These are phyloP conservation scores for Moricandia moricandioides DNA, from an alignment of 345 rosid genomes.

Conservation along the genomic window DNA sequence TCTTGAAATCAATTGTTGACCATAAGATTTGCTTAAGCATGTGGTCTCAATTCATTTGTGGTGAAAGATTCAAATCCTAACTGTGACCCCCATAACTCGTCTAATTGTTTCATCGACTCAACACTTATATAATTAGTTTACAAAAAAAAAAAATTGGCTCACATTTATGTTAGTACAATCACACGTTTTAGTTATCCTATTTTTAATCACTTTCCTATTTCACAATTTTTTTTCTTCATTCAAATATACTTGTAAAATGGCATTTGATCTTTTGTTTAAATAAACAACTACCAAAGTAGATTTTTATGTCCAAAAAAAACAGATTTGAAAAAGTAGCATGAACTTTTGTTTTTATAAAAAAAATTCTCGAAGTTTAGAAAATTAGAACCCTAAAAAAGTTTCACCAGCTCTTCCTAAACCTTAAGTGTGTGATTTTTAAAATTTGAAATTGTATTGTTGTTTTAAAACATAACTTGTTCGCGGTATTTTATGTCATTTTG, in stretches of 20 bases:
- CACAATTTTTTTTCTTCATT: not conserved
- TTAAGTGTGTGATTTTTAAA: not conserved
- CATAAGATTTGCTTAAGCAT: not conserved
- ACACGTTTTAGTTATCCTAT: not conserved
- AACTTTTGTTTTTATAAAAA: not conserved
- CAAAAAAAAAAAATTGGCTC: no score
- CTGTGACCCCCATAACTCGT: not conserved
- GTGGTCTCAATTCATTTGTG: not conserved
- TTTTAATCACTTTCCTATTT: not conserved
- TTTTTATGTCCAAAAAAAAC: no score
- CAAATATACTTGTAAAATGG: not conserved
- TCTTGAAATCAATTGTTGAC: not conserved
- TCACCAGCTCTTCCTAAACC: not conserved
- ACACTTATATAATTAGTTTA: not conserved
- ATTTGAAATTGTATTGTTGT: not conserved
- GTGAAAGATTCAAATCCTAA: not conserved
- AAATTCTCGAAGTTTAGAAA: not conserved
- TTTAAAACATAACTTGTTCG: not conserved
- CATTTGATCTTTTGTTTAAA: not conserved
- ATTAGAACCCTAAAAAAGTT: not conserved
- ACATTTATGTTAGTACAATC: not conserved
- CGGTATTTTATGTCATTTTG: not conserved
- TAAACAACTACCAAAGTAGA: not conserved
- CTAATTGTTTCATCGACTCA: not conserved
- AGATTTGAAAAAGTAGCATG: not conserved